Evolutionary conservation across 257 asterid species (phyloP).

Genomic region (Avicennia marina): DNA sequence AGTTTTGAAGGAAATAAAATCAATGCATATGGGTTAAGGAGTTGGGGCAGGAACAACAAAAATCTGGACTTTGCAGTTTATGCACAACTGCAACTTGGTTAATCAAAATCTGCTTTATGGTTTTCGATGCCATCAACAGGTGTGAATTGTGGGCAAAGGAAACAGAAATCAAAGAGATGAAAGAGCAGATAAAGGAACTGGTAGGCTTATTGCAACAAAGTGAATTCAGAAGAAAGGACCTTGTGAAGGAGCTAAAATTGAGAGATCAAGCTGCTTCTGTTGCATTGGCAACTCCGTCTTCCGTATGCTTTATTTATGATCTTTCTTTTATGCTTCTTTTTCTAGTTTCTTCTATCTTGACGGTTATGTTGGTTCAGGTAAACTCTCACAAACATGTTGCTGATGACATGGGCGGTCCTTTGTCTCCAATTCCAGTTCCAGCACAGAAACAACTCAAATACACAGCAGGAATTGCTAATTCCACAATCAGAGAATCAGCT

Average conservation of each 20-base stretch:
- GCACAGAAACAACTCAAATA: slow-evolving; percentile 97
- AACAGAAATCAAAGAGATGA: slow-evolving; percentile 82
- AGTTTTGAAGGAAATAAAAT: no score
- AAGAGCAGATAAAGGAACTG: slow-evolving; percentile 92
- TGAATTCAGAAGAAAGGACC: slow-evolving; percentile 79
- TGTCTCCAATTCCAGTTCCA: slow-evolving; percentile 87
- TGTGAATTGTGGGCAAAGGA: slow-evolving; percentile 90
- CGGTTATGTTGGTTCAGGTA: slow-evolving; percentile 23
- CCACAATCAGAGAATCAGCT: slow-evolving; percentile 68
- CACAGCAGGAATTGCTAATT: slow-evolving; percentile 89
- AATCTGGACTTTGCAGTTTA: no score
- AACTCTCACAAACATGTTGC: slow-evolving; percentile 58
- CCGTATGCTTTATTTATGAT: slow-evolving; percentile 37
- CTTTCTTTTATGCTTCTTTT: not conserved
- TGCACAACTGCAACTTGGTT: not conserved
- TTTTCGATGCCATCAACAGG: slow-evolving; percentile 33
- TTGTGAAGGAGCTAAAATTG: slow-evolving; percentile 70
- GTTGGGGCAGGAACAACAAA: no score
- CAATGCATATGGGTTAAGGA: no score
- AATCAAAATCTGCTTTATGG: slow-evolving; percentile 2
- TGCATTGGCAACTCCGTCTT: slow-evolving; percentile 70
- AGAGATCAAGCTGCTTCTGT: slow-evolving; percentile 59
- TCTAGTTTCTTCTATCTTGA: not conserved
- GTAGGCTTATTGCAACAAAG: slow-evolving; percentile 77
- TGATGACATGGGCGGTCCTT: slow-evolving; percentile 59